phyloP scores from a whole-genome alignment of 2,329 filamentous ascomycete species.

The Chrysosporium keratinophilum region DNA sequence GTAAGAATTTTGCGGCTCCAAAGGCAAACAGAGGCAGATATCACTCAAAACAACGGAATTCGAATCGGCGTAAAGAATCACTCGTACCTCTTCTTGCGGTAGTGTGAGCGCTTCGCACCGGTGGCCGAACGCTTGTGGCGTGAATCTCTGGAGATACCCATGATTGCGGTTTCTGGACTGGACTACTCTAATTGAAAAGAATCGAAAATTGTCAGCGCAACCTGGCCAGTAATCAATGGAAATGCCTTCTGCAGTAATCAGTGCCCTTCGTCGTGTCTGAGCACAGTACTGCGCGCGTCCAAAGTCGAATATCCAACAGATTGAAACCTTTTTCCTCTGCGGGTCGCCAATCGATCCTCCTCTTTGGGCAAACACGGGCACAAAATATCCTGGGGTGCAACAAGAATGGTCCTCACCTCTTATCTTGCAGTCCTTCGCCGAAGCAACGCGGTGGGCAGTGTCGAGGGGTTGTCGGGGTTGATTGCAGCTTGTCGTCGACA shows the following conservation, averaged over 20 bases:
- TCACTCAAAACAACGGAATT: constrained; percentile 8
- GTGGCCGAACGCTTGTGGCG: constrained; percentile 99
- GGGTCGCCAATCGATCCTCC: neutral
- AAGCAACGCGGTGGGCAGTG: constrained; percentile 31
- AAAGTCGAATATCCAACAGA: constrained; percentile 3
- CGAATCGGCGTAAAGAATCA: constrained; percentile 45
- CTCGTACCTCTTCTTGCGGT: constrained; percentile 55
- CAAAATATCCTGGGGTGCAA: constrained; percentile 1
- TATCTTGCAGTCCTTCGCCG: constrained; percentile 36
- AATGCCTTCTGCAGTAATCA: neutral
- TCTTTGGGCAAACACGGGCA: neutral
- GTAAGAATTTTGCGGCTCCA: constrained; percentile 51
- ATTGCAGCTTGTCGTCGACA: constrained; percentile 31
- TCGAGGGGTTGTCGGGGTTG: constrained; percentile 32
- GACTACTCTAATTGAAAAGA: constrained; percentile 26
- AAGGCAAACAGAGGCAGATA: constrained; percentile 46
- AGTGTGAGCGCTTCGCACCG: constrained; percentile 93
- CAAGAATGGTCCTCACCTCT: constrained; percentile 32
- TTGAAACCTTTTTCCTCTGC: neutral
- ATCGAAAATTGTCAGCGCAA: constrained; percentile 9
- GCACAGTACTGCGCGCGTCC: neutral
- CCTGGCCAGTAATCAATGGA: neutral
- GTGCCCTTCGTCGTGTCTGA: neutral
- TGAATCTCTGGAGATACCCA: constrained; percentile 99
- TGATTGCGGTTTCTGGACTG: constrained; percentile 63